These are phyloP conservation scores for Chlamydomonas asymmetrica DNA, from an alignment of 139 green algal species.

Conservation along the genomic window DNA sequence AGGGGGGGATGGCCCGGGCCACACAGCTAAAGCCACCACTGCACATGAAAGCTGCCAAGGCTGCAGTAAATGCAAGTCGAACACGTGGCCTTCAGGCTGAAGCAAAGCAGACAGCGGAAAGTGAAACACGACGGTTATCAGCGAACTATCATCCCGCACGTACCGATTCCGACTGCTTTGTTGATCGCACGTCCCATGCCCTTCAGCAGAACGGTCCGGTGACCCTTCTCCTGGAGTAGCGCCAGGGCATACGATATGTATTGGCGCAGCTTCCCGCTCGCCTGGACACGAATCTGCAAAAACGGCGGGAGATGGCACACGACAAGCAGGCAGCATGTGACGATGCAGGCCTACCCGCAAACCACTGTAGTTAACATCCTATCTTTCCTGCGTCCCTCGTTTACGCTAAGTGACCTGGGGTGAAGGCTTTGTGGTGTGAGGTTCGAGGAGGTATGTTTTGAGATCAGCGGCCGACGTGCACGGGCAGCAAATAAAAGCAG, in stretches of 20 bases:
- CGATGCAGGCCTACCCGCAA: background rate
- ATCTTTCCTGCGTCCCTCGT: no score
- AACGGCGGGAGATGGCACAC: background rate
- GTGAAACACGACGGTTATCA: background rate
- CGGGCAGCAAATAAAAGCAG: background rate
- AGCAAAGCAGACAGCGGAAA: no score
- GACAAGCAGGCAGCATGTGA: background rate
- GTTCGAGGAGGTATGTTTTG: background rate
- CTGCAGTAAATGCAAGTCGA: no score
- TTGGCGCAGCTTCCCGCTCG: conserved; percentile 65
- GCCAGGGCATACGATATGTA: conserved; percentile 80
- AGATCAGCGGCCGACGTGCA: background rate
- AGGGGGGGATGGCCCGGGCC: no score
- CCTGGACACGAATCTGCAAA: conserved; percentile 74
- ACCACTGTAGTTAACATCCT: no score
- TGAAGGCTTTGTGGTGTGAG: background rate
- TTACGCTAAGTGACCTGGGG: background rate
- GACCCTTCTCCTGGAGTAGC: conserved; percentile 79
- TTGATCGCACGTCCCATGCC: conserved; percentile 91
- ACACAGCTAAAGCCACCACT: no score
- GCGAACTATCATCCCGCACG: background rate
- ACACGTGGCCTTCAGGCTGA: no score
- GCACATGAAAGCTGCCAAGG: no score
- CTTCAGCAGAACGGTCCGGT: conserved; percentile 71
- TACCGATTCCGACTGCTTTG: conserved; percentile 84